Evolutionary conservation across 2,329 filamentous ascomycete genomes (phyloP), one percentile per base, ranked within the genome.

Genomic region (Penicillium sclerotiorum): DNA sequence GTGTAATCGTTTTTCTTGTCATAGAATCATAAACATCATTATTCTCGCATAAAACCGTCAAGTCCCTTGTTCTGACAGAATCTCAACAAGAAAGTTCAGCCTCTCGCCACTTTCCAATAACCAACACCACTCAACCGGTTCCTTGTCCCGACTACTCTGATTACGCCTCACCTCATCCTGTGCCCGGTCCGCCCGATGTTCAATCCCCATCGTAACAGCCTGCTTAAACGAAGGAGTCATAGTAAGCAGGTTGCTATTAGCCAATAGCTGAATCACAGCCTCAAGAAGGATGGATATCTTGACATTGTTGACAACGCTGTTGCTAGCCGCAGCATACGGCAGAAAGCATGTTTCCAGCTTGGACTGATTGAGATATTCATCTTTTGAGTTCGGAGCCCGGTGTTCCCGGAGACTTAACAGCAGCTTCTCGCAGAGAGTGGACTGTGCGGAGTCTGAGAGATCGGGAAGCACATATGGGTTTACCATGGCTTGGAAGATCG

Each of bases 281-380:
- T 93, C 89, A 0, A 90, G 72, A 23, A 88, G 68, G 8, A 92
- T 70, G 2, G 86, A 85, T 30, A 92, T 77, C 65, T 88, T 88
- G 22, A 86, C 85, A 59, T 94, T 92, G 55, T 90, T 87, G 17
- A 82, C 79, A 1, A 80, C 68, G 6, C 76, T 78, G 12, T 80
- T 74, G 0, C 79, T 83, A 50, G 82, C 85, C 1, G 89, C 87
- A 0, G 86, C 76, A 56, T 80, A 84, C 0, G 82, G 82, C 2
- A 90, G 77, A 65, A 84, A 92, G 61, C 84, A 85, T 36, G 75
- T 56, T 52, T 82, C 77, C 17, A 86, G 71, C 13, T 78, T 76
- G 0, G 64, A 41, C 53, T 80, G 77, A 4, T 68, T 77, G 17
- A 86, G 65, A n/a, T 68, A 71, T 21, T 73, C 67, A 8, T 73